phyloP scores from a whole-genome alignment of 495 filamentous ascomycete species.

The Lindgomyces ingoldianus region DNA sequence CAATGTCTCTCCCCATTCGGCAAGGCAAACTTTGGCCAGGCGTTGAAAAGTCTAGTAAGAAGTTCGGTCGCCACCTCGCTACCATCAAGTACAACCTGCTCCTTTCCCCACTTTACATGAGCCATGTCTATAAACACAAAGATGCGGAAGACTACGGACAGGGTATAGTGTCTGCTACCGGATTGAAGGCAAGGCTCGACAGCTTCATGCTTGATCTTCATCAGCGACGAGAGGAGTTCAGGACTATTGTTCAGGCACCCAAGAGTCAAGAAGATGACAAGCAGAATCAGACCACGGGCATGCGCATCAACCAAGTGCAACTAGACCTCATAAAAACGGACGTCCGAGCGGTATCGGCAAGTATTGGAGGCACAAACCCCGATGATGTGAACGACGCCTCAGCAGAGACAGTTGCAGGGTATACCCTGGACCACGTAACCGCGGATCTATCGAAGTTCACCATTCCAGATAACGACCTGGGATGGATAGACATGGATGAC shows the following conservation, averaged over 20 bases:
- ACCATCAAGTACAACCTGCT: slow-evolving; percentile 97
- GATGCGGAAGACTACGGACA: slow-evolving; percentile 84
- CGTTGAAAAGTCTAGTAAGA: slow-evolving; percentile 93
- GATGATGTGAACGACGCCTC: slow-evolving; percentile 65
- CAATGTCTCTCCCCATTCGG: slow-evolving; percentile 91
- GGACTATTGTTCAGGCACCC: slow-evolving; percentile 60
- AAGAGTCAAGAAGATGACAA: slow-evolving; percentile 61
- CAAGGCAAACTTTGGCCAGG: slow-evolving; percentile 91
- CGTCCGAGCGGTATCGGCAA: slow-evolving; percentile 89
- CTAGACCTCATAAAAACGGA: slow-evolving; percentile 91
- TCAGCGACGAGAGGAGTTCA: slow-evolving; percentile 89
- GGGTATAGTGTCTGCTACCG: slow-evolving; percentile 82
- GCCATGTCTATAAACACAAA: slow-evolving; percentile 98
- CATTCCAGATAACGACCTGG: slow-evolving; percentile 89
- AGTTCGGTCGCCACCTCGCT: slow-evolving; percentile 92
- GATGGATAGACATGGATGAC: slow-evolving; percentile 99
- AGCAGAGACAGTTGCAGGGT: slow-evolving; percentile 58
- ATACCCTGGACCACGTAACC: slow-evolving; percentile 54
- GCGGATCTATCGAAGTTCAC: slow-evolving; percentile 86
- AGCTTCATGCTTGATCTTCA: slow-evolving; percentile 96
- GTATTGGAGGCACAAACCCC: slow-evolving; percentile 71
- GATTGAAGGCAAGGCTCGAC: slow-evolving; percentile 88
- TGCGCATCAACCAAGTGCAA: slow-evolving; percentile 92
- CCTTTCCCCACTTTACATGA: slow-evolving; percentile 87
- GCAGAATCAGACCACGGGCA: slow-evolving; percentile 77